Evolutionary conservation across 192 early-diverging fungal genomes (phyloP).

Genomic region (Haplosporangium gracile): DNA sequence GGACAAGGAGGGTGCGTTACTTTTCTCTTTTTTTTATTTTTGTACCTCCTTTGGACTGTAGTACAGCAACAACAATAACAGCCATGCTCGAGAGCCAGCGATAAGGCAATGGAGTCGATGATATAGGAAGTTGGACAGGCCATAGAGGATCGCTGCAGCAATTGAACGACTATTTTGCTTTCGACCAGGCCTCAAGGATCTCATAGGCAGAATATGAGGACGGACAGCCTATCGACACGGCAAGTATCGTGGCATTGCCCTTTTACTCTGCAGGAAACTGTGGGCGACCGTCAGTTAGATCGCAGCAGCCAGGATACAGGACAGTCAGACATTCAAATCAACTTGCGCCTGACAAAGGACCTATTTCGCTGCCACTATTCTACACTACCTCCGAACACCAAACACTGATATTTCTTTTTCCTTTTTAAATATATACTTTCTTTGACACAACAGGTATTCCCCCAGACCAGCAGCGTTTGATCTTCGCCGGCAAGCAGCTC

Average conservation of each 20-base stretch:
- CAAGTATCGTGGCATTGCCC: background rate
- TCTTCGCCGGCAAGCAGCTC: constrained; percentile 99
- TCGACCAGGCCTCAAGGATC: background rate
- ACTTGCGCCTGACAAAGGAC: background rate
- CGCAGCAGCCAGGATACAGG: background rate
- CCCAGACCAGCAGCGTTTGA: constrained; percentile 99
- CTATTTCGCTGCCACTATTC: background rate
- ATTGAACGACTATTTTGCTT: background rate
- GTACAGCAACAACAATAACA: background rate
- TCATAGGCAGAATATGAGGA: background rate
- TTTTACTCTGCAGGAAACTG: too few relatives aligned
- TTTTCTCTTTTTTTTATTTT: background rate
- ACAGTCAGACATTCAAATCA: background rate
- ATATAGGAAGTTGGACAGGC: background rate
- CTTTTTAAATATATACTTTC: background rate
- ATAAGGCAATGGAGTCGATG: background rate
- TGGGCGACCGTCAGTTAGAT: too few relatives aligned
- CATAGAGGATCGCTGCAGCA: background rate
- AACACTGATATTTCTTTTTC: background rate
- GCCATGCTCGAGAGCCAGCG: too few relatives aligned
- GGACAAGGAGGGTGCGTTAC: constrained; percentile 89
- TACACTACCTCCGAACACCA: background rate
- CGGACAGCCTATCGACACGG: background rate
- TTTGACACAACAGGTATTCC: constrained; percentile 79
- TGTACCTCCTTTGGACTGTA: background rate